Evolutionary conservation across 1,139 yeast species (phyloP).

Genomic region (Yamadazyma epiphylla): DNA sequence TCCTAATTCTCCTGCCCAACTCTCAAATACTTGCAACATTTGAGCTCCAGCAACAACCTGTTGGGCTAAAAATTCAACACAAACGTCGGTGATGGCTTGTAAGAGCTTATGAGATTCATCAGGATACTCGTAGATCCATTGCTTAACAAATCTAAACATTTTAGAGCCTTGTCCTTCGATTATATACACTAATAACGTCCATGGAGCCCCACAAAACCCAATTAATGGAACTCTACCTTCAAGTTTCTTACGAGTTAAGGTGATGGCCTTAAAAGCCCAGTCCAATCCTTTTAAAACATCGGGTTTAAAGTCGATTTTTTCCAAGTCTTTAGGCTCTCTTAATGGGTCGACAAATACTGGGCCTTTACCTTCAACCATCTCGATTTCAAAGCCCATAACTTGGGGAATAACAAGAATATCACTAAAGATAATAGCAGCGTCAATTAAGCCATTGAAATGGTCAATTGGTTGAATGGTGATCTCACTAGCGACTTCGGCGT

Average conservation of each 20-base stretch:
- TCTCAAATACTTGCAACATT: conserved; percentile 92
- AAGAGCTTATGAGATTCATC: conserved; percentile 67
- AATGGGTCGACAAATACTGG: conserved; percentile 91
- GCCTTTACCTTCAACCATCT: conserved; percentile 93
- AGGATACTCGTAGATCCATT: conserved; percentile 84
- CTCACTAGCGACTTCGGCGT: conserved; percentile 88
- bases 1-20: conserved; percentile 97
- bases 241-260: conserved; percentile 77
- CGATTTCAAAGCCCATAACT: conserved; percentile 95
- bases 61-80: conserved; percentile 86
- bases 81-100: conserved; percentile 80
- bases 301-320: conserved; percentile 54
- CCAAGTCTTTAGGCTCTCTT: conserved; percentile 66
- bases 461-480: conserved; percentile 95
- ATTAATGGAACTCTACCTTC: conserved; percentile 89
- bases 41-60: conserved; percentile 98
- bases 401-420: conserved; percentile 96
- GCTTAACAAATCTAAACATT: conserved; percentile 84
- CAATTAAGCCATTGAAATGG: conserved; percentile 83
- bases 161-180: conserved; percentile 96
- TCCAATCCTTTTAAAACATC: conserved; percentile 75
- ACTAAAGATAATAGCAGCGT: conserved; percentile 94
- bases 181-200: conserved; percentile 96
- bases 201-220: conserved; percentile 97
- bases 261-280: conserved; percentile 93